Percentiles rank a stretch among this genome's conserved stretches.
Evolutionary conservation across 163 green algal species (phyloP).

Genomic region (Prototheca cutis): DNA sequence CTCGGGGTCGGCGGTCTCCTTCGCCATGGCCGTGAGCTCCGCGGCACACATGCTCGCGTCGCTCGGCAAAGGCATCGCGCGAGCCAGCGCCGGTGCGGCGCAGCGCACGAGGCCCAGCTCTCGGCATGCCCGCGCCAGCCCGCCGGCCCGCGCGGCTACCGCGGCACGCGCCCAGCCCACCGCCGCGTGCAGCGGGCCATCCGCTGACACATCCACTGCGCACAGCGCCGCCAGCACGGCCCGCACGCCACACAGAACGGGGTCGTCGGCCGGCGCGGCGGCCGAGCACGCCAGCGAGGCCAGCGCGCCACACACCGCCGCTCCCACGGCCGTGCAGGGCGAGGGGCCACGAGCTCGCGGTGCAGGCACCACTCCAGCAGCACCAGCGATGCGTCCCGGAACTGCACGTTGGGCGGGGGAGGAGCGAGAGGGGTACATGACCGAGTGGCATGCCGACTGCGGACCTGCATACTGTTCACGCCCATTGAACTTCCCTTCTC

Average conservation of each 20-base stretch:
- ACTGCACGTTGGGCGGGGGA: conserved; percentile 6
- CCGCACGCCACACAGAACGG: neutral
- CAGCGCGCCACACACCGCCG: conserved; percentile 15
- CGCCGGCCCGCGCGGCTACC: no score
- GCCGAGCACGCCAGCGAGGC: conserved; percentile 11
- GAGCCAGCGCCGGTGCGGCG: no score
- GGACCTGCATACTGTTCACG: neutral
- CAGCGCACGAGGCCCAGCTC: no score
- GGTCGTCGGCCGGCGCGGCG: neutral
- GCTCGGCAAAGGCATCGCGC: no score
- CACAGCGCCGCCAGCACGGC: neutral
- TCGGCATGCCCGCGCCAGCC: no score
- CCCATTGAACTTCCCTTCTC: no score
- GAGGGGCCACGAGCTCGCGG: conserved; percentile 13
- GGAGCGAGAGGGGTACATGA: neutral
- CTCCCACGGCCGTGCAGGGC: conserved; percentile 8
- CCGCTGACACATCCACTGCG: no score
- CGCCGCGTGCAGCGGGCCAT: no score
- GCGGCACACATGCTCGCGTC: no score
- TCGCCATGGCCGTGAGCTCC: no score
- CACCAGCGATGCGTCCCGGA: conserved; percentile 6
- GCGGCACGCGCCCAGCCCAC: no score
- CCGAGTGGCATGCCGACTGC: conserved; percentile 5
- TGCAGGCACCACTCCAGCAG: conserved; percentile 20
- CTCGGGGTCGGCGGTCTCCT: no score